phyloP scores from a whole-genome alignment of 306 rosid genomes.

The Casuarina glauca region DNA sequence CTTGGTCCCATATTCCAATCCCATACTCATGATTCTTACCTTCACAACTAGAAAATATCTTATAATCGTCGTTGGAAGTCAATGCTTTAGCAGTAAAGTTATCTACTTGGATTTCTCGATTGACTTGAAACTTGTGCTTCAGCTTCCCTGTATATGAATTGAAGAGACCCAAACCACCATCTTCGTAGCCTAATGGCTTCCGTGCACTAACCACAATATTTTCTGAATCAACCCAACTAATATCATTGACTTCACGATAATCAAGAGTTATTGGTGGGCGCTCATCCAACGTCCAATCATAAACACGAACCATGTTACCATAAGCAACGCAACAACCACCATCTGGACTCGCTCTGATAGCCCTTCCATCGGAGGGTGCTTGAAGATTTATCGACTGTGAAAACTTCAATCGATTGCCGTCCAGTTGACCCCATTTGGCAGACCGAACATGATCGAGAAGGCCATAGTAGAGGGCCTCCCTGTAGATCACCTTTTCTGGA shows the following conservation, averaged over 20 bases:
- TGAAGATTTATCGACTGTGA: conserved; percentile 58
- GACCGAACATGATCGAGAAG: conserved; percentile 77
- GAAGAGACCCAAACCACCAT: conserved; percentile 89
- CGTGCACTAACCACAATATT: conserved; percentile 69
- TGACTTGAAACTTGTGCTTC: conserved; percentile 72
- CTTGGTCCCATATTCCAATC: conserved; percentile 92
- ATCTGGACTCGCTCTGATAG: conserved; percentile 81
- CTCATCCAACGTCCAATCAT: conserved; percentile 91
- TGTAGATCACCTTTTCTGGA: conserved; percentile 70
- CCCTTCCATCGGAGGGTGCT: conserved; percentile 98
- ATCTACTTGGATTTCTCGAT: conserved; percentile 71
- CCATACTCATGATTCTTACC: conserved; percentile 93
- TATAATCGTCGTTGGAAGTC: conserved; percentile 67
- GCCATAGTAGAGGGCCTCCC: conserved; percentile 82
- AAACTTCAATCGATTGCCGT: conserved; percentile 65
- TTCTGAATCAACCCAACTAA: conserved; percentile 75
- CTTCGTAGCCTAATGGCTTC: conserved; percentile 68
- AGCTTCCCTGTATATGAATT: conserved; percentile 67
- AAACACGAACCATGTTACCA: conserved; percentile 87
- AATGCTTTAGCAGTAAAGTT: conserved; percentile 91
- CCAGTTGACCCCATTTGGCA: conserved; percentile 80
- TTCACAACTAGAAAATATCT: conserved; percentile 79
- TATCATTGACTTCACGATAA: conserved; percentile 79
- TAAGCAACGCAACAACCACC: conserved; percentile 95
- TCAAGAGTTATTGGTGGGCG: conserved; percentile 73